Base-by-base conservation (phyloP, 768 basidiomycete species). In the Leccinum imitatum region DNA sequence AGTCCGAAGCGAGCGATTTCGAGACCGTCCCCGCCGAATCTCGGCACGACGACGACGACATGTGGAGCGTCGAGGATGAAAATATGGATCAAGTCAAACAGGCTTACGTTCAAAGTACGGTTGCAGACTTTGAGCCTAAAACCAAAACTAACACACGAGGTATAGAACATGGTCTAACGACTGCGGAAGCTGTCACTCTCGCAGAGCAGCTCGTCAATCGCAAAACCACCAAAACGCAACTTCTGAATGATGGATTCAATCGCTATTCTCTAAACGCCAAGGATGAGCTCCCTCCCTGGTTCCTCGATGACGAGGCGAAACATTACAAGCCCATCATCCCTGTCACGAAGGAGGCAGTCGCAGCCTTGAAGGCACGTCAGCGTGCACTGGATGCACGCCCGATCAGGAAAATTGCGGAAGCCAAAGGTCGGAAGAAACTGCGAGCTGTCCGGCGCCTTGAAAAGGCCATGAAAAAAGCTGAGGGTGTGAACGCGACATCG, bases 371-470 rank as follows among this genome's bases (percentile, higher is more conserved):
- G 31, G 91, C 90, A 21, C 93, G 91, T 74, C 91, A 95, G 75
- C 89, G 96, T 13, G 92, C 94, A 14, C 79, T 99, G 53, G 95
- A 99, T 71, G 94, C 96, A 1, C 86, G 97, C 25, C 97, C 97
- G 17, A 98, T 99, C 77, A 98, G 97, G 79, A 99, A 99, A 80
- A 85, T 98, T 7, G 97, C 96, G 9, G 97, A 98, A 76, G 97
- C 97, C 14, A 98, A 98, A 75, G 95, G 93, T 30, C 84, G 97
- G 62, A 99, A 99, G 77, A 98, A 98, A 78, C 77, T 92, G 71
- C 93, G 88, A 75, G 93, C 95, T 11, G 81, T 84, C 13, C 90
- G 91, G 65, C 82, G 87, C 51, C 76, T 98, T 13, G 93, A 95
- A 67, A 96, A 93, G 74, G 91, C 93, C 10, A 84, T 93, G 83